Evolutionary conservation across 805 yeast genomes (phyloP), one percentile per base, ranked within the genome.

Genomic region (Barnettozyma botsteinii): DNA sequence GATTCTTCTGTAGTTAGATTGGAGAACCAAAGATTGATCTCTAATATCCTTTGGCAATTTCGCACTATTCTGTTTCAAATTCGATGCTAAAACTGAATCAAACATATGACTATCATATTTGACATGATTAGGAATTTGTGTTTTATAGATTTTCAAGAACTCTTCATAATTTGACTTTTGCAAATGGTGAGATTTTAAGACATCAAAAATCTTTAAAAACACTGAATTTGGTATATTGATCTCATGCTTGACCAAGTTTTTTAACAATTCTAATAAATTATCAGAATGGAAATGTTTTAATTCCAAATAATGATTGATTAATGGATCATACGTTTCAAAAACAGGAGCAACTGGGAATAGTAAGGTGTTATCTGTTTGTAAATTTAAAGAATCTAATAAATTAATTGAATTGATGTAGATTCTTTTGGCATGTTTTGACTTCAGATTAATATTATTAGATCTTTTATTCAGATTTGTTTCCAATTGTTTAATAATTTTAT

Each of bases 241-340:
- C 10, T 18, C 14, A 9, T 20, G 31, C 11, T 19, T 7, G 18
- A 15, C 28, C 5, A 34, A 20, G 13, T 5, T 10, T 2, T 26
- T 6, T 9, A 35, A 30, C 6, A 34, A 11, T 7, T 15, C 8
- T 12, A 29, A 15, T 12, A 40, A 28, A 7, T 7, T 19, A 14
- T 31, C 35, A n/a, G 38, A 36, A 19, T 31, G 14, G 22, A 40
- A 40, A 7, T 26, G 25, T 18, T 35, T 23, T 4, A 40, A 15
- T 14, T 40, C 35, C 3, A 35, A 12, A 19, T 30, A 35, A 14
- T 28, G 33, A 6, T 23, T 5, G 5, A 40, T 24, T 9, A 40
- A 18, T 14, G 38, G 39, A 9, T 23, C 15, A 28, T 40, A 40
- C 4, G 43, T 35, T 27, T 40, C 43, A 27, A 31, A 40, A 20